A percentile compares a stretch with the other conserved stretches of the same genome.
phyloP scores from a whole-genome alignment of 768 basidiomycete genomes.

The Mycena kentingensis region DNA sequence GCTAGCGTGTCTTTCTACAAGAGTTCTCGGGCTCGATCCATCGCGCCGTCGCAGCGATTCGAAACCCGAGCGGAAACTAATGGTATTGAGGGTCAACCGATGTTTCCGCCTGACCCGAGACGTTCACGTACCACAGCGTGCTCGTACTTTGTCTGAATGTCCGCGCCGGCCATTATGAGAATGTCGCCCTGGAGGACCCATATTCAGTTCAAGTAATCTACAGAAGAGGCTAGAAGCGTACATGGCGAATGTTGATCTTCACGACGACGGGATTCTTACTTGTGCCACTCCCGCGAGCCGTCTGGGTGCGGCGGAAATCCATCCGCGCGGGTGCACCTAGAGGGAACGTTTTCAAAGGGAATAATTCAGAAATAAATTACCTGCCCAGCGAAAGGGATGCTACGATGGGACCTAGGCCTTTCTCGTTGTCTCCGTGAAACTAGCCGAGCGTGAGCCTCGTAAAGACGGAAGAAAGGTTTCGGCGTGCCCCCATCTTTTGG shows the following conservation, averaged over 20 bases:
- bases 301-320: background rate
- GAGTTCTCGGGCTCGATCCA: background rate
- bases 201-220: background rate
- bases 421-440: constrained; percentile 9
- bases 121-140: background rate
- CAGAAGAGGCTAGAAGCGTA: background rate
- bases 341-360: background rate
- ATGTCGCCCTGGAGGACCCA: background rate
- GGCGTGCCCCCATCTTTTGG: constrained; percentile 5
- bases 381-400: constrained; percentile 4
- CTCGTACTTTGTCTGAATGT: background rate
- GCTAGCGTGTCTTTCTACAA: no score
- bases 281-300: background rate
- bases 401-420: constrained; percentile 4
- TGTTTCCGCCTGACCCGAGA: background rate
- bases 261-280: background rate
- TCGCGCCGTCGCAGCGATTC: background rate
- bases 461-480: background rate
- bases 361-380: background rate
- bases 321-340: background rate
- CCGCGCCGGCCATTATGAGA: background rate
- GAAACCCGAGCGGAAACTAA: background rate
- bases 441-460: background rate
- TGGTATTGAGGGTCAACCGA: background rate
- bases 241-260: background rate